Percentiles rank a stretch among this genome's conserved stretches.
phyloP scores from a whole-genome alignment of 441 rosid genomes.

The Corymbia citriodora region DNA sequence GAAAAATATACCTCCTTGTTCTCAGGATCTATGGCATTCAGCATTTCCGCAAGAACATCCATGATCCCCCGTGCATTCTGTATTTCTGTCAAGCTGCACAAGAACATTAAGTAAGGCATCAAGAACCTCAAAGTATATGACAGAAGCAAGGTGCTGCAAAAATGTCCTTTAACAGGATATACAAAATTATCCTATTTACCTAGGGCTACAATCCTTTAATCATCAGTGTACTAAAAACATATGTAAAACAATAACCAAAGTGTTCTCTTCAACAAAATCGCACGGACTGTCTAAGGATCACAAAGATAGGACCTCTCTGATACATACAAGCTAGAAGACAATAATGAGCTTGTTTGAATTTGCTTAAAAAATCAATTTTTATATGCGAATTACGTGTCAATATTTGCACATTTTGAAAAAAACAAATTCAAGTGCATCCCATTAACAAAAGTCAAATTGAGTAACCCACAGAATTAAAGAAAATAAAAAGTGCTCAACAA shows the following conservation, averaged over 20 bases:
- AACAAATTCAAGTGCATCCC: not conserved
- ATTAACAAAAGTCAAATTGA: not conserved
- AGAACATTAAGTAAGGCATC: slow-evolving; percentile 12
- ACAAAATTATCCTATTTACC: not conserved
- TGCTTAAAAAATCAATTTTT: not conserved
- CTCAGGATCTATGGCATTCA: slow-evolving; percentile 85
- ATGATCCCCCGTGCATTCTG: slow-evolving; percentile 97
- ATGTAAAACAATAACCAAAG: not conserved
- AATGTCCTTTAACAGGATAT: not conserved
- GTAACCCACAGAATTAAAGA: not conserved
- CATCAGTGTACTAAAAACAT: not conserved
- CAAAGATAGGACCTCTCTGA: not conserved
- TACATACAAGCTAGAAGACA: not conserved
- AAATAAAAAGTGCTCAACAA: not conserved
- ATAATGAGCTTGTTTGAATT: not conserved
- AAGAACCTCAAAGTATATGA: not conserved
- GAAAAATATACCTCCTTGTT: slow-evolving; percentile 71
- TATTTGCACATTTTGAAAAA: not conserved
- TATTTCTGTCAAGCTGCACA: slow-evolving; percentile 85
- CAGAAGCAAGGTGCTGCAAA: not conserved
- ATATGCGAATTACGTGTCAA: not conserved
- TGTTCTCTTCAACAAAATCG: not conserved
- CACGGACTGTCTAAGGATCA: not conserved
- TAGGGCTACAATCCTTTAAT: not conserved
- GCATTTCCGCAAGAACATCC: slow-evolving; percentile 98